Conservation (phyloP, 2,329 filamentous ascomycete species). For the Fusarium sacchari region DNA sequence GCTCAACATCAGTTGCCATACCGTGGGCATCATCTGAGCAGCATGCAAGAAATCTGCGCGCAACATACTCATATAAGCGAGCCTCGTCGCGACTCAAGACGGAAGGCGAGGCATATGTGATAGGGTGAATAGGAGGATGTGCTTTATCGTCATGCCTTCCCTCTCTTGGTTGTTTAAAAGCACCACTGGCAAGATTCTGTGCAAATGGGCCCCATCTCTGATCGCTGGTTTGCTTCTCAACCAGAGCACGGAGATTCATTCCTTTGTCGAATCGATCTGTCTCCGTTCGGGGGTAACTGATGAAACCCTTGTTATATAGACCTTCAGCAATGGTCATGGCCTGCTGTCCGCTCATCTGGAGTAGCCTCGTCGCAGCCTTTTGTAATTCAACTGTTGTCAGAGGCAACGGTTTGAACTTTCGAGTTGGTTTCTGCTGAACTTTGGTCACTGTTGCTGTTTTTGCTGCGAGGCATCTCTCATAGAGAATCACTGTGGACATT, state of each 20-base stretch:
- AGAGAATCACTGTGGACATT: slow-evolving; percentile 80
- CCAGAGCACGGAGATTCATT: slow-evolving; percentile 82
- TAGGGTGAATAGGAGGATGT: slow-evolving; percentile 95
- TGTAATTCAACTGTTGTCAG: slow-evolving; percentile 96
- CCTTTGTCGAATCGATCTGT: slow-evolving; percentile 94
- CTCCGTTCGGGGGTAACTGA: slow-evolving; percentile 97
- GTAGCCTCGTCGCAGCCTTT: slow-evolving; percentile 89
- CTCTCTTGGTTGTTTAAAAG: slow-evolving; percentile 81
- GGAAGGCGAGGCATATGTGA: slow-evolving; percentile 79
- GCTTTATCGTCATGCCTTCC: slow-evolving; percentile 95
- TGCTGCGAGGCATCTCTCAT: slow-evolving; percentile 83
- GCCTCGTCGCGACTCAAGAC: slow-evolving; percentile 74
- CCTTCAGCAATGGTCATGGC: slow-evolving; percentile 90
- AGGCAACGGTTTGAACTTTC: slow-evolving; percentile 92
- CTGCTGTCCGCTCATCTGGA: slow-evolving; percentile 89
- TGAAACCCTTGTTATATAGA: slow-evolving; percentile 93
- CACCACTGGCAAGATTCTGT: slow-evolving; percentile 76
- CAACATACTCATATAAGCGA: slow-evolving; percentile 91
- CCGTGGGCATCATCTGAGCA: slow-evolving; percentile 95
- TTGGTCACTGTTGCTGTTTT: slow-evolving; percentile 83
- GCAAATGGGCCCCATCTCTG: slow-evolving; percentile 83
- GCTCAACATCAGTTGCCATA: slow-evolving; percentile 83
- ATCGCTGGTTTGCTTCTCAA: slow-evolving; percentile 86
- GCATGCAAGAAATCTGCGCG: slow-evolving; percentile 90
- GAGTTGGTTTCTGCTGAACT: slow-evolving; percentile 89